Conservation (phyloP, 83 land plant genomes). For the Thuja plicata region DNA sequence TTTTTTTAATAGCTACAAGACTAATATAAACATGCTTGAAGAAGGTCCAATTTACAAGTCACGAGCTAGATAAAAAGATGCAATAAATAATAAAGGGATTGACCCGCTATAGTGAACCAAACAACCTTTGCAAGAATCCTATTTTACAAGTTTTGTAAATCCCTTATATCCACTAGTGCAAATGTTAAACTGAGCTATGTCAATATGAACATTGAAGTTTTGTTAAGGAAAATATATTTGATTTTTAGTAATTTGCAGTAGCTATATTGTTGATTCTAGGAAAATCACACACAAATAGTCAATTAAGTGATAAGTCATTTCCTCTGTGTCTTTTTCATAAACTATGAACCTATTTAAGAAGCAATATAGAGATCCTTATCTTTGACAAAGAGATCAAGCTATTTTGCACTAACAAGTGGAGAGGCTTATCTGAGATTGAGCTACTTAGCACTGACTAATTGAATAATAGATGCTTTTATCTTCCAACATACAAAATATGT, state of each 20-base stretch:
- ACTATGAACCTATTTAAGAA: background rate
- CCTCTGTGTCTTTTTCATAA: background rate
- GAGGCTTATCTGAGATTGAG: background rate
- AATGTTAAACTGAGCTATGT: background rate
- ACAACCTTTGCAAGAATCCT: background rate
- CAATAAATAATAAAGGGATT: too few relatives aligned
- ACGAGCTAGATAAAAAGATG: too few relatives aligned
- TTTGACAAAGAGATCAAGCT: background rate
- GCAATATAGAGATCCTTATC: background rate
- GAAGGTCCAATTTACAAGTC: too few relatives aligned
- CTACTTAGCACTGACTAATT: background rate
- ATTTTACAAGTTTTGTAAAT: background rate
- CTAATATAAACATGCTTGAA: too few relatives aligned
- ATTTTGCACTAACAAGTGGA: background rate
- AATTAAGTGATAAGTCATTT: background rate
- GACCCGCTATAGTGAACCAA: too few relatives aligned
- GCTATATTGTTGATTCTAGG: too few relatives aligned
- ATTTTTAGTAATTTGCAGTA: too few relatives aligned
- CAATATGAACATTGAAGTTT: background rate
- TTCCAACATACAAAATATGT: background rate
- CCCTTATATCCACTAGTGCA: background rate
- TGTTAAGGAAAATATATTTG: background rate
- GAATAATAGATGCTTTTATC: background rate
- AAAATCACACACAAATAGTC: background rate
- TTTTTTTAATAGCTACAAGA: too few relatives aligned